Evolutionary conservation across 2,329 filamentous ascomycete genomes (phyloP), one percentile per base, ranked within the genome.

Genomic region (Colletotrichum paranaense): DNA sequence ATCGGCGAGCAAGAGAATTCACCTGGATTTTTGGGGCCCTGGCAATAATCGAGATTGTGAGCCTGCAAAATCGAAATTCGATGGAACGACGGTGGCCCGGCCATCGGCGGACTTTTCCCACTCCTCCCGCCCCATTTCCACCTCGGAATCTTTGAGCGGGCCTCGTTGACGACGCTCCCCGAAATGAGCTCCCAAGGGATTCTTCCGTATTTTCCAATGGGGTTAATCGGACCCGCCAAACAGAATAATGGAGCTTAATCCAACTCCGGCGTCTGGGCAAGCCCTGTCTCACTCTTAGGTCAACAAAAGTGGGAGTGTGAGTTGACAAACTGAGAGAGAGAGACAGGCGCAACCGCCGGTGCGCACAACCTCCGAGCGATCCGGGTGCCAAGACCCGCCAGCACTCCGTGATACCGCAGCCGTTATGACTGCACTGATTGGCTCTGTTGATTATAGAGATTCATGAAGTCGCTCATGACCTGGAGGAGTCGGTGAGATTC

Each of bases 281-380:
- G 49, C 69, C 59, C 66, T 60, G 70, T 69, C 56, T 19, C 38
- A 42, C 38, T 16, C 38, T 62, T 62, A 26, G 55, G 28, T 65
- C 32, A 52, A 65, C 60, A 52, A 55, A 60, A 26, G 24, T n/a
- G 42, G 42, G 19, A 49, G 42, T 7, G 19, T 19, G 52, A 53
- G 46, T 55, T 42, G 66, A 58, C 16, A 49, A n/a, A 8, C 19
- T 19, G 42, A 49, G 16, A 49, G 5, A 42, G 38, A 6, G 62
- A 63, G 56, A 65, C 70, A 73, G n/a, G 60, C 32, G 55, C 59
- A 64, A 32, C 66, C 56, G 70, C 60, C 46, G 55, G 22, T 53
- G 67, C 35, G 67, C 67, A 70, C 55, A 19, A 70, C 67, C 71
- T 65, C 71, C 71, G 71, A 73, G 67, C 53, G 71, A 73, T 73